Evolutionary conservation across 805 yeast genomes (phyloP).

Genomic region (Lipomyces mesembrius): DNA sequence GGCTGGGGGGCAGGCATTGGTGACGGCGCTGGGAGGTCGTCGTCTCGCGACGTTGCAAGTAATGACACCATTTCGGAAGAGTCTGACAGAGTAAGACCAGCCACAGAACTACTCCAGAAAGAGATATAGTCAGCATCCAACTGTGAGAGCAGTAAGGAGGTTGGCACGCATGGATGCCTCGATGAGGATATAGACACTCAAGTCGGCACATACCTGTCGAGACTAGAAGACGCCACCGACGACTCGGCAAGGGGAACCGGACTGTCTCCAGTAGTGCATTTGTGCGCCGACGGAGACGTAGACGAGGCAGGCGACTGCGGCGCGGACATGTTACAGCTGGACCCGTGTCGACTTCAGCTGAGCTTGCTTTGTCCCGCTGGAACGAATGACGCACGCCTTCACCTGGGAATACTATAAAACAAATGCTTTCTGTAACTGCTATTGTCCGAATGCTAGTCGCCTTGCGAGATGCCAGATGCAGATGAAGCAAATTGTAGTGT

Average conservation of each 20-base stretch:
- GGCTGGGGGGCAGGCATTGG: slow-evolving; percentile 34
- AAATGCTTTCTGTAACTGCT: background rate
- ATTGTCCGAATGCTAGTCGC: background rate
- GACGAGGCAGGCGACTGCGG: background rate
- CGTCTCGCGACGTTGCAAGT: slow-evolving; percentile 2
- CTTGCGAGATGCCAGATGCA: background rate
- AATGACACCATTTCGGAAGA: slow-evolving; percentile 22
- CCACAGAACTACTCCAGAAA: background rate
- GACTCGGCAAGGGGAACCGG: background rate
- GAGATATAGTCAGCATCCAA: background rate
- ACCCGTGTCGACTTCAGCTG: background rate
- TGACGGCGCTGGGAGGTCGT: slow-evolving; percentile 8
- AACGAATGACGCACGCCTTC: background rate
- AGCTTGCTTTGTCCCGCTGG: background rate
- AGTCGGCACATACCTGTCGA: background rate
- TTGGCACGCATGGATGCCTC: background rate
- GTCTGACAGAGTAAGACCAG: slow-evolving; percentile 4
- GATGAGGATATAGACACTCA: background rate
- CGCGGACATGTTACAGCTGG: background rate
- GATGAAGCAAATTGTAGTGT: too few relatives aligned
- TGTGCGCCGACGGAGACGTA: background rate
- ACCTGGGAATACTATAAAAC: background rate
- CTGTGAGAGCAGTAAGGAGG: background rate
- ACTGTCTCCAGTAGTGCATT: background rate
- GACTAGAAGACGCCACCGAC: background rate